Conservation (phyloP, 306 rosid genomes). For the Ochetophila trinervis region DNA sequence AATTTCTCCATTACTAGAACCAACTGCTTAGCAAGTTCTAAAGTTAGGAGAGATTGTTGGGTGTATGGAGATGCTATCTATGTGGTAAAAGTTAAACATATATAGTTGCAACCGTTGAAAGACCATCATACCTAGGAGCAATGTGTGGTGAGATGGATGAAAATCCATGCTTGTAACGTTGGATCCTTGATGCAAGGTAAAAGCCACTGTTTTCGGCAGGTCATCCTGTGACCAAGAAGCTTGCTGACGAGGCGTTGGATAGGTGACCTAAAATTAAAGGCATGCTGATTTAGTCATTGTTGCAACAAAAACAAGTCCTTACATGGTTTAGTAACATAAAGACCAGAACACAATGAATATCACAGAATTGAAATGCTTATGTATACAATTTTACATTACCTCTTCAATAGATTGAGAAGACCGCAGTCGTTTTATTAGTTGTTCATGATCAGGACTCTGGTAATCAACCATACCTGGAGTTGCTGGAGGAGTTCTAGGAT, state of each 20-base stretch:
- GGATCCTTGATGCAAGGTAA: slow-evolving; percentile 74
- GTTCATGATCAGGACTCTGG: slow-evolving; percentile 72
- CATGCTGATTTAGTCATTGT: slow-evolving; percentile 18
- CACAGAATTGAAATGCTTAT: slow-evolving; percentile 13
- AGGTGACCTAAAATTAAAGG: slow-evolving; percentile 54
- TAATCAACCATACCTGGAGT: slow-evolving; percentile 65
- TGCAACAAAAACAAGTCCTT: slow-evolving; percentile 8
- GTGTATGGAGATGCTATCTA: not conserved
- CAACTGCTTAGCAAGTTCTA: slow-evolving; percentile 51
- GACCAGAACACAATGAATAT: slow-evolving; percentile 7
- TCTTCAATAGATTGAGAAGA: slow-evolving; percentile 65
- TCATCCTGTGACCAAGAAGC: slow-evolving; percentile 71
- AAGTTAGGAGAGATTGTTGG: slow-evolving; percentile 1
- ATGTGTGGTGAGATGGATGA: slow-evolving; percentile 70
- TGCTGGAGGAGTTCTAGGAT: slow-evolving; percentile 66
- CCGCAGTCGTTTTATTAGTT: slow-evolving; percentile 62
- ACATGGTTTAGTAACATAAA: slow-evolving; percentile 18
- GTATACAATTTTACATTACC: slow-evolving; percentile 42
- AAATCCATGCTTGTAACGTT: slow-evolving; percentile 91
- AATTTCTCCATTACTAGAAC: slow-evolving; percentile 71
- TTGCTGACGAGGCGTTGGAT: slow-evolving; percentile 56
- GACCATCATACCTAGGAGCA: slow-evolving; percentile 65
- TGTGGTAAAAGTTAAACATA: not conserved
- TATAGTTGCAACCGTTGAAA: not conserved
- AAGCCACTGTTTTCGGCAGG: slow-evolving; percentile 74